A percentile compares a stretch with the other conserved stretches of the same genome.
Conservation (phyloP, 768 basidiomycete genomes). For the Trametes cingulata region DNA sequence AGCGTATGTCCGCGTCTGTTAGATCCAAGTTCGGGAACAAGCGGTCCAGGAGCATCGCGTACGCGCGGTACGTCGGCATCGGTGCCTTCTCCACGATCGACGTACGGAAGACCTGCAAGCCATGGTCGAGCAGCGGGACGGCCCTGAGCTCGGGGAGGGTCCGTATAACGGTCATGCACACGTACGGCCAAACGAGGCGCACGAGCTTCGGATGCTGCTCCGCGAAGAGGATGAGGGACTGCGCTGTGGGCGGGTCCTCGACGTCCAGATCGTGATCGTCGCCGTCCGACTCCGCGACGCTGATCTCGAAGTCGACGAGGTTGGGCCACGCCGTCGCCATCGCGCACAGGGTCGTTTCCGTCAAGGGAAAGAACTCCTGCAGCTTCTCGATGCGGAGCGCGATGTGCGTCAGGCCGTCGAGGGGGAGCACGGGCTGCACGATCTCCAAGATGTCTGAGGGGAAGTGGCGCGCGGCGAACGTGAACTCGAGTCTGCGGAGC, state of each 20-base stretch:
- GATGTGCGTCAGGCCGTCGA: too few species aligned
- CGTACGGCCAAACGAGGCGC: background rate
- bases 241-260: background rate
- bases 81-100: background rate
- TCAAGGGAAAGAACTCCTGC: too few species aligned
- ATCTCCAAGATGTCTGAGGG: too few species aligned
- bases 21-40: constrained; percentile 1
- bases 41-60: background rate
- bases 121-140: background rate
- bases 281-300: background rate
- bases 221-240: background rate
- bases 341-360: background rate
- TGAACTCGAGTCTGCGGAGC: too few species aligned
- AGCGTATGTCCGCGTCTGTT: background rate
- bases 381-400: too few species aligned
- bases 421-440: too few species aligned
- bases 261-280: background rate
- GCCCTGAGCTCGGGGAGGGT: background rate
- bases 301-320: background rate
- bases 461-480: too few species aligned
- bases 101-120: background rate
- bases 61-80: background rate
- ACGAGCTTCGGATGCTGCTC: background rate
- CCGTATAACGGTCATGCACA: background rate
- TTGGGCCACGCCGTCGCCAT: background rate